Conservation (phyloP, 331 rosid species). For the Acacia pycnantha region DNA sequence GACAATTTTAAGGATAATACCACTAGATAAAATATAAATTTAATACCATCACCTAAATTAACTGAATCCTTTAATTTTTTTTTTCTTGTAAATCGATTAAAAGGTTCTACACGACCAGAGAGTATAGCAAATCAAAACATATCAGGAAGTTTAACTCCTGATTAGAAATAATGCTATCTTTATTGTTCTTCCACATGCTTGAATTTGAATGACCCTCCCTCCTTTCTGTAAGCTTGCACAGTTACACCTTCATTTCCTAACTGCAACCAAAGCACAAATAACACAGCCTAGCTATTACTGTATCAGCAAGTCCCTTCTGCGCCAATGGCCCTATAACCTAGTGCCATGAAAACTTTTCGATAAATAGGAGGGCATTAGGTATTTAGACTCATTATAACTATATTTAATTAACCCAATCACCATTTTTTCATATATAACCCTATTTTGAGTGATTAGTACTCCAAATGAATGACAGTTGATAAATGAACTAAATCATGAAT, state of each 20-base stretch:
- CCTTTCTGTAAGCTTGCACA: background rate
- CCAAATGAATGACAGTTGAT: background rate
- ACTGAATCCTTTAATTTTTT: no score
- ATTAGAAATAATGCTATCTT: background rate
- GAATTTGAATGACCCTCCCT: background rate
- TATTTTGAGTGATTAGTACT: no score
- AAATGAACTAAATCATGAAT: background rate
- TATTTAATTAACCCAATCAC: background rate
- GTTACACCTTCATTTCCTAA: background rate
- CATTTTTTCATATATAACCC: background rate
- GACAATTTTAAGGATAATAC: no score
- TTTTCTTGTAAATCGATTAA: no score
- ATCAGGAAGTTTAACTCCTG: no score
- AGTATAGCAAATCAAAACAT: no score
- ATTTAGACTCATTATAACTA: background rate
- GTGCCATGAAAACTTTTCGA: no score
- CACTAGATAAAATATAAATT: no score
- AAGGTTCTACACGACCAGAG: no score
- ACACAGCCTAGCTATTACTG: background rate
- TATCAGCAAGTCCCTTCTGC: background rate
- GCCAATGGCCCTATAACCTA: no score
- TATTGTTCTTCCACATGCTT: background rate
- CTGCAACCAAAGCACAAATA: constrained; percentile 2
- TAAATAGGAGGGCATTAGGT: no score
- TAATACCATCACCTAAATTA: no score